Percentiles rank a stretch among this genome's conserved stretches.
phyloP scores from a whole-genome alignment of 108 stramenopile species.

The Skeletonema grethae region DNA sequence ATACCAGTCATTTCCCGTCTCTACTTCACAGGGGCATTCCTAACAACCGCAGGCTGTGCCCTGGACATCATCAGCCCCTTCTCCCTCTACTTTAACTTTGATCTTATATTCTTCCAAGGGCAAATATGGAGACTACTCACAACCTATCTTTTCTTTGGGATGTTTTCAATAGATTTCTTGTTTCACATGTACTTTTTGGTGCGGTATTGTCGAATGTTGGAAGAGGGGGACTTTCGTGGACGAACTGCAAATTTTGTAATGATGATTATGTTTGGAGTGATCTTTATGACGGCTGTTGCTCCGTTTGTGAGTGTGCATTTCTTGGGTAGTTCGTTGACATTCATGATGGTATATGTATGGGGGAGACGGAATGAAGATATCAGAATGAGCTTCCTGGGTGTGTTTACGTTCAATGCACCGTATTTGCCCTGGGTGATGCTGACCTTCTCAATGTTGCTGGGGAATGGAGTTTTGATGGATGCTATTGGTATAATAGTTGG shows the following conservation, averaged over 20 bases:
- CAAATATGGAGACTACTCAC: slow-evolving; percentile 97
- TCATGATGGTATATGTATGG: slow-evolving; percentile 99
- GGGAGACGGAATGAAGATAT: slow-evolving; percentile 86
- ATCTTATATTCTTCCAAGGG: slow-evolving; percentile 83
- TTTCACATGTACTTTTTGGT: slow-evolving; percentile 99
- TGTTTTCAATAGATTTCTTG: slow-evolving; percentile 95
- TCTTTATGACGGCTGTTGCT: slow-evolving; percentile 78
- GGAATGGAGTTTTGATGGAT: slow-evolving; percentile 82
- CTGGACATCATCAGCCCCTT: slow-evolving; percentile 90
- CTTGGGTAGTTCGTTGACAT: slow-evolving; percentile 92
- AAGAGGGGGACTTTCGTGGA: slow-evolving; percentile 96
- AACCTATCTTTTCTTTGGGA: slow-evolving; percentile 96
- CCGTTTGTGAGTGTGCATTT: slow-evolving; percentile 87
- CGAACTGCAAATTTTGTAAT: slow-evolving; percentile 91
- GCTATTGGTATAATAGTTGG: slow-evolving; percentile 96
- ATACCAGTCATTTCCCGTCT: slow-evolving; percentile 92
- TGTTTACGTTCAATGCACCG: slow-evolving; percentile 94
- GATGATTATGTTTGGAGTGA: slow-evolving; percentile 91
- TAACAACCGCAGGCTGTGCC: slow-evolving; percentile 93
- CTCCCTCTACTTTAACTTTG: slow-evolving; percentile 93
- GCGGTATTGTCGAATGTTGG: slow-evolving; percentile 93
- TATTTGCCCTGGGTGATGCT: slow-evolving; percentile 98
- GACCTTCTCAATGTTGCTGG: slow-evolving; percentile 83
- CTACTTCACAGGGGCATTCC: slow-evolving; percentile 95
- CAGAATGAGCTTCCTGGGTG: slow-evolving; percentile 92